Percentiles rank a stretch among this genome's conserved stretches.
These are phyloP conservation scores for Spirogloea muscicola DNA, from an alignment of 139 green algal species.

Conservation along the genomic window DNA sequence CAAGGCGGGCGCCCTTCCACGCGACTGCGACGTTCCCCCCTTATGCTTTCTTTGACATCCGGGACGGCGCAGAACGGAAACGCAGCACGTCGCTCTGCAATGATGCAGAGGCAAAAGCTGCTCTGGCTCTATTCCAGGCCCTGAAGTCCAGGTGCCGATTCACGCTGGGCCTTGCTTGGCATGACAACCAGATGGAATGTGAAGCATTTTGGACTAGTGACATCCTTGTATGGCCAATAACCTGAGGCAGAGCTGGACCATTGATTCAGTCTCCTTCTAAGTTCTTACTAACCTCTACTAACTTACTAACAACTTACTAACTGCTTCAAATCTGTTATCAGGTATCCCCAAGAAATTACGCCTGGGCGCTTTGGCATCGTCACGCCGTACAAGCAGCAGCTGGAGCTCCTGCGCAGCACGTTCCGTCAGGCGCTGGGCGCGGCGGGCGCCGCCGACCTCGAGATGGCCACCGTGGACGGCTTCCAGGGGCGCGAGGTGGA, in stretches of 20 bases:
- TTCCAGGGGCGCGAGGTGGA: conserved; percentile 76
- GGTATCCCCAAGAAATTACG: conserved; percentile 12
- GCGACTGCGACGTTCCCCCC: conserved; percentile 3
- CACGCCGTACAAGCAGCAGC: conserved; percentile 82
- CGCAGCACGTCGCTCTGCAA: conserved; percentile 34
- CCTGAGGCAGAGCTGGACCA: too few species aligned
- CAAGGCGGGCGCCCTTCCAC: conserved; percentile 29
- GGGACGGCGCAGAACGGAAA: conserved; percentile 30
- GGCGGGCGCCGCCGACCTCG: conserved; percentile 40
- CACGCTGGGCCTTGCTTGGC: too few species aligned
- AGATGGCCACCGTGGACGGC: conserved; percentile 84
- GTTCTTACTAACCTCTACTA: too few species aligned
- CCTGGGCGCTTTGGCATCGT: conserved; percentile 71
- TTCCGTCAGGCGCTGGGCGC: conserved; percentile 49
- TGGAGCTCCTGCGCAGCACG: conserved; percentile 55
- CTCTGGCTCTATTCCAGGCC: conserved; percentile 18
- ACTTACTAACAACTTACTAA: too few species aligned
- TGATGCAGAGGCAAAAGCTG: conserved; percentile 15
- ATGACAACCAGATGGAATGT: too few species aligned
- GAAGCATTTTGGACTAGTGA: too few species aligned
- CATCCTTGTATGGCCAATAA: too few species aligned
- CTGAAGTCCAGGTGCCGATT: too few species aligned
- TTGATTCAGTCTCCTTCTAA: too few species aligned
- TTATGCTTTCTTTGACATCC: conserved; percentile 48
- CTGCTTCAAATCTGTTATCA: too few species aligned